Percentiles rank a stretch among this genome's conserved stretches.
phyloP scores from a whole-genome alignment of 441 rosid species.

The Pelargonium citronellum region DNA sequence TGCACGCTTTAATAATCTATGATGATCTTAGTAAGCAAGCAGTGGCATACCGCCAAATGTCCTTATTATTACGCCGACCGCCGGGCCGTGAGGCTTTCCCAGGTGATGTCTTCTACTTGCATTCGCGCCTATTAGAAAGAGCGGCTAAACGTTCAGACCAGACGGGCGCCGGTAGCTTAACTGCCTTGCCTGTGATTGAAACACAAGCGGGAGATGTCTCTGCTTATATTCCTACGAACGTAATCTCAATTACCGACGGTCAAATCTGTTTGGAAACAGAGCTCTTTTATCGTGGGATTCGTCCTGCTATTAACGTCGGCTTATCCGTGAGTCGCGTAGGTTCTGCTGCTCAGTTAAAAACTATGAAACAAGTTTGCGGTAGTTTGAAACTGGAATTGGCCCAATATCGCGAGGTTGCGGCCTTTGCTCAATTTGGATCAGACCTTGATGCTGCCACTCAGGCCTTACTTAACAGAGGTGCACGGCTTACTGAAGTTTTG shows the following conservation, averaged over 20 bases:
- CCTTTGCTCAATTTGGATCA: no score
- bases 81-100: slow-evolving; percentile 7
- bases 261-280: slow-evolving; percentile 16
- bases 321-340: neutral
- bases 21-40: slow-evolving; percentile 1
- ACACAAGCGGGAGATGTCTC: slow-evolving; percentile 15
- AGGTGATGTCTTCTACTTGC: slow-evolving; percentile 13
- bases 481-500: no score
- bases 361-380: slow-evolving; percentile 12
- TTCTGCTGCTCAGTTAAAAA: slow-evolving; percentile 12
- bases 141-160: slow-evolving; percentile 13
- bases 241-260: slow-evolving; percentile 12
- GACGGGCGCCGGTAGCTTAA: slow-evolving; percentile 18
- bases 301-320: slow-evolving; percentile 7
- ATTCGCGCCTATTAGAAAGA: slow-evolving; percentile 24
- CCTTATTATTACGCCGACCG: neutral
- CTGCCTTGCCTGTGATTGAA: slow-evolving; percentile 12
- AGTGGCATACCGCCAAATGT: neutral
- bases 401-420: no score
- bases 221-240: slow-evolving; percentile 17
- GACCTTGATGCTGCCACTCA: no score
- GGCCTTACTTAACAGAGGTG: no score
- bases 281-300: slow-evolving; percentile 9
- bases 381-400: no score
- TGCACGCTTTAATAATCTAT: slow-evolving; percentile 14